Conservation (phyloP, 257 asterid species). For the Penstemon newberryi region DNA sequence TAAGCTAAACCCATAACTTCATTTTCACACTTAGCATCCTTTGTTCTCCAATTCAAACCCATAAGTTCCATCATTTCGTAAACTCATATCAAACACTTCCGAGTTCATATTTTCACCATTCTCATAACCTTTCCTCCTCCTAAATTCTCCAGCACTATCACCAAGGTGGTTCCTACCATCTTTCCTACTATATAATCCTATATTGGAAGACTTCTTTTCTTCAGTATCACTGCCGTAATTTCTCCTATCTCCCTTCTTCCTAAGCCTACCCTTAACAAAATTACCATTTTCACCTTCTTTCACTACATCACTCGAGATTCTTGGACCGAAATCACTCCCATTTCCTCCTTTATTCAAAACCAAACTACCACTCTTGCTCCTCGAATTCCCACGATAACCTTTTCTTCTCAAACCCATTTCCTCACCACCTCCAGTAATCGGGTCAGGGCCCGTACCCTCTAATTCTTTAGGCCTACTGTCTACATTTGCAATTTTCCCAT, state of each 20-base stretch:
- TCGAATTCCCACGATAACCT: slow-evolving; percentile 22
- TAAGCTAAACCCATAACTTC: background rate
- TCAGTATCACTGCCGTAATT: slow-evolving; percentile 31
- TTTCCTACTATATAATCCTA: slow-evolving; percentile 27
- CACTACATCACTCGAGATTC: slow-evolving; percentile 23
- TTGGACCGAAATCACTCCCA: slow-evolving; percentile 2
- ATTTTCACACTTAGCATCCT: slow-evolving; percentile 20
- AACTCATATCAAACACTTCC: slow-evolving; percentile 54
- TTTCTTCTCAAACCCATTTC: slow-evolving; percentile 12
- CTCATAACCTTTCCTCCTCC: slow-evolving; percentile 28
- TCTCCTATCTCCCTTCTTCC: slow-evolving; percentile 40
- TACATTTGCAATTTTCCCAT: slow-evolving; percentile 42
- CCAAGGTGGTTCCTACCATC: slow-evolving; percentile 21
- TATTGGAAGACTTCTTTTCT: slow-evolving; percentile 29
- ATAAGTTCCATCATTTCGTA: slow-evolving; percentile 69
- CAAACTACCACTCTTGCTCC: slow-evolving; percentile 19
- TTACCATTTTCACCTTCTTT: slow-evolving; percentile 30
- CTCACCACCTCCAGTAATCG: slow-evolving; percentile 16
- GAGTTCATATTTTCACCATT: slow-evolving; percentile 35
- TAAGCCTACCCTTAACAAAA: slow-evolving; percentile 31
- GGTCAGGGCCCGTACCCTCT: slow-evolving; percentile 24
- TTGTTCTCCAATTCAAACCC: slow-evolving; percentile 42
- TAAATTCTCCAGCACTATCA: slow-evolving; percentile 23
- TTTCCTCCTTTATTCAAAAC: background rate
- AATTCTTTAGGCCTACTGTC: slow-evolving; percentile 26